Evolutionary conservation across 768 basidiomycete genomes (phyloP), one percentile per base, ranked within the genome.

Genomic region (Hydnomerulius pinastri): DNA sequence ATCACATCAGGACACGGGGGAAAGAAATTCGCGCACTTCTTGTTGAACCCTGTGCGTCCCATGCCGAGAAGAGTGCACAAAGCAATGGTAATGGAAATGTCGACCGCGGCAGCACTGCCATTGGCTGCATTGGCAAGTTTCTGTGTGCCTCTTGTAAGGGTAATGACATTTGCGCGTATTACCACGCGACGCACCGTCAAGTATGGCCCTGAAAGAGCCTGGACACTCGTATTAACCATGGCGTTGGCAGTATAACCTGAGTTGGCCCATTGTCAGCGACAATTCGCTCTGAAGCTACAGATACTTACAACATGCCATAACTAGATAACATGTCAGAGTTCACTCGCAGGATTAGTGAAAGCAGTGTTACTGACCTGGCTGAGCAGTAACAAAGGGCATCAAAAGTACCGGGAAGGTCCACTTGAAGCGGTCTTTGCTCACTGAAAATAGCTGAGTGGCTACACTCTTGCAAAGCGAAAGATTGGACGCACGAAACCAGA

Each of bases 21-120:
- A 7, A 3, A 15, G 20, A 23, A 23, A 49, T 12, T 20, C 25
- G 55, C 61, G 12, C 29, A 64, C 62, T n/a, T n/a, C n/a, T 46
- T 43, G 47, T 28, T 32, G 40, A 55, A 64, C 11, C 61, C 61
- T 30, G 58, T 62, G 39, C 63, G 62, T n/a, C 63, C 63, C 43
- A 49, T 48, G 30, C 32, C 44, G 9, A 63, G 63, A 32, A 63
- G 63, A 7, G 48, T 53, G 9, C 63, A 62, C 18, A 62, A 23
- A 7, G 29, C n/a, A 43, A 63, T 41, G 33, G 63, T 62, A 41
- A 63, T 60, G 6, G 42, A 33, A 37, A 64, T 29, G 11, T 55
- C 55, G 36, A 64, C 57, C 6, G 44, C 57, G 28, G 23, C 56
- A 6, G 58, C 57, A 40, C n/a, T 17, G 10, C 60, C 55, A 15